phyloP scores from a whole-genome alignment of 2,329 filamentous ascomycete genomes.

The Dactylonectria estremocensis region DNA sequence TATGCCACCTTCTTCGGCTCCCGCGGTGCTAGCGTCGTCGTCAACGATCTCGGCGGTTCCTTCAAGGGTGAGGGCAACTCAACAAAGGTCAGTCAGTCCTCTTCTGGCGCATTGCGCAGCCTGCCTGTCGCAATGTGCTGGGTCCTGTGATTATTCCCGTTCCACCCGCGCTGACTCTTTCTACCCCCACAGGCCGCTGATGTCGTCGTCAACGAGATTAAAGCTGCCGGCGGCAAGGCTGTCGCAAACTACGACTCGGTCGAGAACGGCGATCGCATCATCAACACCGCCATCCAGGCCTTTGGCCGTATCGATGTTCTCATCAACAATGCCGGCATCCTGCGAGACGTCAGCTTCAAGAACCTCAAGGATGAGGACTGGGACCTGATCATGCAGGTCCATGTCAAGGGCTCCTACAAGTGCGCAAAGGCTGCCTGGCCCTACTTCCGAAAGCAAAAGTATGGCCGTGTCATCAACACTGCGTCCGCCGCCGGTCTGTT shows the following conservation, averaged over 20 bases:
- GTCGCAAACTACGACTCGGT: conserved; percentile 98
- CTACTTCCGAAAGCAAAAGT: conserved; percentile 99
- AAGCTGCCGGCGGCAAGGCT: conserved; percentile 90
- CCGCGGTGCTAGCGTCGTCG: conserved; percentile 93
- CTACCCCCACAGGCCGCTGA: conserved; percentile 76
- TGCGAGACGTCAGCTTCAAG: conserved; percentile 97
- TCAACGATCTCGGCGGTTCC: conserved; percentile 94
- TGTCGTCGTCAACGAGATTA: conserved; percentile 87
- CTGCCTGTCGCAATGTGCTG: too few relatives aligned
- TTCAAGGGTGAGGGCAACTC: conserved; percentile 94
- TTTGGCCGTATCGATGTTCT: conserved; percentile 94
- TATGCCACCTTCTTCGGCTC: conserved; percentile 94
- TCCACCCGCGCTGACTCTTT: conserved; percentile 40
- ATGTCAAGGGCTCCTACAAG: conserved; percentile 96
- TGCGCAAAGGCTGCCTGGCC: conserved; percentile 96
- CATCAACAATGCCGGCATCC: conserved; percentile 97
- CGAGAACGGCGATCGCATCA: conserved; percentile 93
- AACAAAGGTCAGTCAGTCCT: conserved; percentile 75
- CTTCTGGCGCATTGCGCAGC: background rate
- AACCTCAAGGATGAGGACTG: conserved; percentile 98
- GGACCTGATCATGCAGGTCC: conserved; percentile 94
- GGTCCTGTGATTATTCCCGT: background rate
- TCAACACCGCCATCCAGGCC: conserved; percentile 85
- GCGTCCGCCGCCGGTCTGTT: conserved; percentile 96
- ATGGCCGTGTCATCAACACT: conserved; percentile 95